Percentiles rank a stretch among this genome's conserved stretches.
Conservation (phyloP, 2,329 filamentous ascomycete genomes). For the Diaporthe citriasiana region DNA sequence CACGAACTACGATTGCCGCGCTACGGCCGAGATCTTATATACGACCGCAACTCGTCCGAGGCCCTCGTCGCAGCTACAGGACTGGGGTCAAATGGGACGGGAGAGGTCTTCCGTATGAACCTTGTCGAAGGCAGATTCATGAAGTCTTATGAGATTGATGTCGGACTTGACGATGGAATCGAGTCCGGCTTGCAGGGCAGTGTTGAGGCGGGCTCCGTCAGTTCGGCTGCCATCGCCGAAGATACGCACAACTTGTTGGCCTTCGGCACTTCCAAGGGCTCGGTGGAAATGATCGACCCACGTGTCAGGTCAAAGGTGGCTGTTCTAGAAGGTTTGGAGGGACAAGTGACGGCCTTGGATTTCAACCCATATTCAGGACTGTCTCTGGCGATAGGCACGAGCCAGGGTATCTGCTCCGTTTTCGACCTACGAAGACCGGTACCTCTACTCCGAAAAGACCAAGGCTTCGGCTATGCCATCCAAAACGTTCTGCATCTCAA, state of each 20-base stretch:
- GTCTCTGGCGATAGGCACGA: conserved; percentile 88
- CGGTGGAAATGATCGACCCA: conserved; percentile 96
- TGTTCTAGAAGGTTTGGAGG: conserved; percentile 76
- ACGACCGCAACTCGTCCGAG: conserved; percentile 86
- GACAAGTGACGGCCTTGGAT: conserved; percentile 87
- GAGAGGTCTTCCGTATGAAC: conserved; percentile 94
- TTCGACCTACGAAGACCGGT: conserved; percentile 93
- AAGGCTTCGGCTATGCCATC: conserved; percentile 94
- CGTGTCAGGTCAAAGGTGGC: conserved; percentile 86
- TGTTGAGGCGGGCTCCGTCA: conserved; percentile 87
- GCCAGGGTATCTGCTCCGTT: conserved; percentile 86
- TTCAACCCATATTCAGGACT: conserved; percentile 84
- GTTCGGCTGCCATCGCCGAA: conserved; percentile 88
- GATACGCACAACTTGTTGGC: conserved; percentile 90
- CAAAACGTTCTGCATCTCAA: conserved; percentile 84
- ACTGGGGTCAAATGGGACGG: conserved; percentile 85
- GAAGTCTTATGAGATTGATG: conserved; percentile 92
- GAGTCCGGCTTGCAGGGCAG: conserved; percentile 88
- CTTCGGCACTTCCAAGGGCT: conserved; percentile 95
- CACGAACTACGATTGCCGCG: conserved; percentile 91
- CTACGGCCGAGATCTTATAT: conserved; percentile 91
- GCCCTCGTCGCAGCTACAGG: conserved; percentile 90
- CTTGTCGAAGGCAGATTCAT: conserved; percentile 94
- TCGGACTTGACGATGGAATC: conserved; percentile 83
- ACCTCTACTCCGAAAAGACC: conserved; percentile 90